phyloP scores from a whole-genome alignment of 1,284 basidiomycete genomes.

The Marasmius fiardii region DNA sequence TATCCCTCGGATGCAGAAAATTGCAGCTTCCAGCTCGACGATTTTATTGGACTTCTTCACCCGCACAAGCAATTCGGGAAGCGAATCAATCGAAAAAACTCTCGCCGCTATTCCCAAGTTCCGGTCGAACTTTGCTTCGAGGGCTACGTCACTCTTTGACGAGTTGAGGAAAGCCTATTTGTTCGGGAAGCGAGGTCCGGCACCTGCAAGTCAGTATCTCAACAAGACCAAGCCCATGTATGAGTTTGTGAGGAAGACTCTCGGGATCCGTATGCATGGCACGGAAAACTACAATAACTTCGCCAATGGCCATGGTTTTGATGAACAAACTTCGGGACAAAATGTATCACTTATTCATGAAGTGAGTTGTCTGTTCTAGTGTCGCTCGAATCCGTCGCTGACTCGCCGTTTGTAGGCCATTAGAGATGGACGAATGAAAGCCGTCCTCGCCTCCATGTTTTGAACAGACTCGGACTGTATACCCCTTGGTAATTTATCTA shows the following conservation, averaged over 20 bases:
- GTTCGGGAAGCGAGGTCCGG: conserved; percentile 45
- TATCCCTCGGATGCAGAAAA: conserved; percentile 58
- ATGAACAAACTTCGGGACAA: conserved; percentile 62
- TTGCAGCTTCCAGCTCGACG: conserved; percentile 58
- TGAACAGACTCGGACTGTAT: background rate
- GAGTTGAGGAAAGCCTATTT: conserved; percentile 52
- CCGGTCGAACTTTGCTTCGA: conserved; percentile 44
- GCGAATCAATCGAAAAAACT: conserved; percentile 21
- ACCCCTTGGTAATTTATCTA: too few species aligned
- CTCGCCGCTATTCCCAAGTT: conserved; percentile 45
- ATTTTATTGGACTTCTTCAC: conserved; percentile 59
- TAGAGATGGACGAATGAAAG: conserved; percentile 69
- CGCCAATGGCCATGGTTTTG: conserved; percentile 50
- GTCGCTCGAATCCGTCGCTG: background rate
- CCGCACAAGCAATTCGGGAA: conserved; percentile 25
- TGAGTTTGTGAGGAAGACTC: conserved; percentile 61
- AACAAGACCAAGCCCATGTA: conserved; percentile 66
- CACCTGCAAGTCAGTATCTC: conserved; percentile 61
- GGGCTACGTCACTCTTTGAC: conserved; percentile 42
- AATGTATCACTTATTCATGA: conserved; percentile 69
- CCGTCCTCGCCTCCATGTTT: conserved; percentile 40
- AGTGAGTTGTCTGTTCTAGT: conserved; percentile 22
- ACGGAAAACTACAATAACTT: conserved; percentile 60
- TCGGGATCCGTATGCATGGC: conserved; percentile 75
- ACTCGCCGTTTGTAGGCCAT: conserved; percentile 38